Evolutionary conservation across 106 monocot species (phyloP).

Genomic region (Allium fistulosum): DNA sequence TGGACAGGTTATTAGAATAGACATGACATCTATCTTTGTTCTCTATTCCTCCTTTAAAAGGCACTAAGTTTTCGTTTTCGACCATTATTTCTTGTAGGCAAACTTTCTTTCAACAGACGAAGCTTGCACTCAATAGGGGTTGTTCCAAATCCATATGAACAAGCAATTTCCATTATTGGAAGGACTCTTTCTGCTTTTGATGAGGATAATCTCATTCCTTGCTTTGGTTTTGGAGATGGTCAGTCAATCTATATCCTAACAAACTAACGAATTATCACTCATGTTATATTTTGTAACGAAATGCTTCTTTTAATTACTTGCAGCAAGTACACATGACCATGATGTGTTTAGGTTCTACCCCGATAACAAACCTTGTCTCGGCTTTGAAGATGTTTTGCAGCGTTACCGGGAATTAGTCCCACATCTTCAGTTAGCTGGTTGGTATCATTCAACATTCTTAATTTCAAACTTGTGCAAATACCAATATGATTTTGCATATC

Average conservation of each 20-base stretch:
- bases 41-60: not conserved
- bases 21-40: not conserved
- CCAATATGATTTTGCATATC: too few species aligned
- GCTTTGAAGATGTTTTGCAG: not conserved
- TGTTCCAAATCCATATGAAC: constrained; percentile 76
- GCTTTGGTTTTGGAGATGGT: constrained; percentile 96
- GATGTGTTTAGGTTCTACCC: not conserved
- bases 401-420: not conserved
- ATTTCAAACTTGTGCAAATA: too few species aligned
- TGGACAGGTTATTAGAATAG: constrained; percentile 30
- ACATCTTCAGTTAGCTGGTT: not conserved
- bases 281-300: too few species aligned
- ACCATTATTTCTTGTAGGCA: constrained; percentile 35
- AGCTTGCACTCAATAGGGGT: constrained; percentile 57
- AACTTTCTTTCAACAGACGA: constrained; percentile 65
- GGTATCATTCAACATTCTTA: not conserved
- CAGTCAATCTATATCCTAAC: not conserved
- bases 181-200: constrained; percentile 82
- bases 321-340: not conserved
- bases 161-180: constrained; percentile 91
- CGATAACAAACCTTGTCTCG: not conserved
- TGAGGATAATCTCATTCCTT: constrained; percentile 93
- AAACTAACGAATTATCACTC: too few species aligned
- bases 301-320: not conserved
- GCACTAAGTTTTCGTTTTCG: too few species aligned